A percentile compares a stretch with the other conserved stretches of the same genome.
Evolutionary conservation across 116 monocot species (phyloP).

Genomic region (Phalaenopsis hybrid): DNA sequence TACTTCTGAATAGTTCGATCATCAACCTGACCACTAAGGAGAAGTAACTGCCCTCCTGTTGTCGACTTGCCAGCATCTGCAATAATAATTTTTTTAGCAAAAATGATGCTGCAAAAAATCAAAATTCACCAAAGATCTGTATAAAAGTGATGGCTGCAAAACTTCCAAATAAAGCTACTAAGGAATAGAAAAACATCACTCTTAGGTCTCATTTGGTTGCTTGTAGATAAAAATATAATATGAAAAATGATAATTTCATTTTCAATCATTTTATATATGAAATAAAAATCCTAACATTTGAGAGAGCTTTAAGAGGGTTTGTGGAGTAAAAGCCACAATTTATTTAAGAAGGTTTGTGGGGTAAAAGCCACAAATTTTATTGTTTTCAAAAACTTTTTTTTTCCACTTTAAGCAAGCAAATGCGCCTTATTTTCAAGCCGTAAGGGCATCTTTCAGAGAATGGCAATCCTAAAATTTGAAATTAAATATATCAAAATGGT

Average conservation of each 20-base stretch:
- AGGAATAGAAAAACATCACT: background rate
- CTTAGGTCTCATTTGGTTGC: background rate
- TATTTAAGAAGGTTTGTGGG: too few species aligned
- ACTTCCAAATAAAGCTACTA: background rate
- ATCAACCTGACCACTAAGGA: conserved; percentile 97
- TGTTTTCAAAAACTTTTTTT: background rate
- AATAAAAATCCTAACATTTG: too few species aligned
- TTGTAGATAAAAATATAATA: background rate
- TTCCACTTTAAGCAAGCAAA: background rate
- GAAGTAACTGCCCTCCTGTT: conserved; percentile 93
- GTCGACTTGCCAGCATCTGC: conserved; percentile 98
- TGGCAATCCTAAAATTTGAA: background rate
- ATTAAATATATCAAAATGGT: background rate
- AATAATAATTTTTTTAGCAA: background rate
- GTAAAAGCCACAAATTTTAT: background rate
- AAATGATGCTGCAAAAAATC: background rate
- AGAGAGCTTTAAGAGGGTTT: too few species aligned
- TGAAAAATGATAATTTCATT: background rate
- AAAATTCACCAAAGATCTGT: background rate
- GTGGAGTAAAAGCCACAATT: too few species aligned
- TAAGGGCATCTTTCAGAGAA: background rate
- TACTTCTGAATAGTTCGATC: conserved; percentile 97
- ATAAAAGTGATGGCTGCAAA: background rate
- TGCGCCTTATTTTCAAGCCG: background rate
- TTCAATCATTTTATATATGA: too few species aligned